A percentile compares a stretch with the other conserved stretches of the same genome.
Conservation (phyloP, 768 basidiomycete genomes). For the Strobilomyces echinocephalus region DNA sequence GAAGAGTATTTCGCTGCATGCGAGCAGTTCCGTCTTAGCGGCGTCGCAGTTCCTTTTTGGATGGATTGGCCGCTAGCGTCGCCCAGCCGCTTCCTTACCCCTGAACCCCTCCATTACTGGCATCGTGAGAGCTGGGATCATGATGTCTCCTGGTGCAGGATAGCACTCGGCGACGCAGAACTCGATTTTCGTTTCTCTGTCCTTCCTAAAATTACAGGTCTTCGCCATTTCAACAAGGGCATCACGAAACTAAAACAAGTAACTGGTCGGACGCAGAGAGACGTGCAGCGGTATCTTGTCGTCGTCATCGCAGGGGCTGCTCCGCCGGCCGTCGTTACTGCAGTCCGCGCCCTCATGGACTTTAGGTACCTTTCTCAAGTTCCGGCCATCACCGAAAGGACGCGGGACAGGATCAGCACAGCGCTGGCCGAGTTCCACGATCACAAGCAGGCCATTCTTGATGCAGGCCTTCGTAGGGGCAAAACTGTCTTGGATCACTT, state of each 20-base stretch:
- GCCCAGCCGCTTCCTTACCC: too few relatives aligned
- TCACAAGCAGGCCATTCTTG: too few relatives aligned
- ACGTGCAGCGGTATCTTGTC: slow-evolving; percentile 35
- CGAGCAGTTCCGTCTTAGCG: not conserved
- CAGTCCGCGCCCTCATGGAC: slow-evolving; percentile 34
- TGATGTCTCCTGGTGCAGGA: not conserved
- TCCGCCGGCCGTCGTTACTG: slow-evolving; percentile 25
- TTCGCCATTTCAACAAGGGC: slow-evolving; percentile 35
- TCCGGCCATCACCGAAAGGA: slow-evolving; percentile 13
- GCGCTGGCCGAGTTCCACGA: too few relatives aligned
- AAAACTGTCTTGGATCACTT: slow-evolving; percentile 5
- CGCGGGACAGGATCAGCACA: too few relatives aligned
- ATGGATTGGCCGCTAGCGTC: too few relatives aligned
- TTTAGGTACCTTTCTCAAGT: slow-evolving; percentile 36
- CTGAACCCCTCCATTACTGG: too few relatives aligned
- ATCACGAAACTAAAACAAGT: slow-evolving; percentile 41
- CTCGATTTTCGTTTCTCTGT: slow-evolving; percentile 6
- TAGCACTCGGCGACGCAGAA: not conserved
- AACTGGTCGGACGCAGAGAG: slow-evolving; percentile 34
- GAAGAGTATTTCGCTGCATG: not conserved
- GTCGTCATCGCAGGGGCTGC: slow-evolving; percentile 31
- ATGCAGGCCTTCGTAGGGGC: slow-evolving; percentile 11
- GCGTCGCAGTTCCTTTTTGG: not conserved
- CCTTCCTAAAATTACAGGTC: slow-evolving; percentile 17
- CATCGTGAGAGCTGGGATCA: not conserved